Percentiles rank a stretch among this genome's conserved stretches.
Evolutionary conservation across 2,329 filamentous ascomycete genomes (phyloP).

Genomic region (Verticillium longisporum): DNA sequence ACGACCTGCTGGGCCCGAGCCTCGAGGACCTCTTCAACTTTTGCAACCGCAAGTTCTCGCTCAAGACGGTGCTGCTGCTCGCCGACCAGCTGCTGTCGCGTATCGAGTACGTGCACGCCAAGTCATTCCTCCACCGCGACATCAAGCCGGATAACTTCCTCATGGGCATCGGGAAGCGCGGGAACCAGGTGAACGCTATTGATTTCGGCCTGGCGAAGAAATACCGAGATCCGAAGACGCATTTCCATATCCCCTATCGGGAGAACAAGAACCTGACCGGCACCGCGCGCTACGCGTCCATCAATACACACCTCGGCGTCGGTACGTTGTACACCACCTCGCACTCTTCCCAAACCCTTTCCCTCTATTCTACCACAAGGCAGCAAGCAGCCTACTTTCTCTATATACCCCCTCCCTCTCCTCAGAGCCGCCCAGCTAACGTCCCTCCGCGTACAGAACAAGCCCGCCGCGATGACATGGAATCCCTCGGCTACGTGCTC

Average conservation of each 20-base stretch:
- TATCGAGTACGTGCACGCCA: constrained; percentile 99
- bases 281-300: constrained; percentile 95
- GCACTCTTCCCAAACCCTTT: too few relatives aligned
- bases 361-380: too few relatives aligned
- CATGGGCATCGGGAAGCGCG: constrained; percentile 98
- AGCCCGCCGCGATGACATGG: constrained; percentile 98
- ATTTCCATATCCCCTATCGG: constrained; percentile 98
- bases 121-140: constrained; percentile 98
- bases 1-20: constrained; percentile 90
- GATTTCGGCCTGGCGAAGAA: constrained; percentile 99
- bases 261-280: constrained; percentile 99
- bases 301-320: constrained; percentile 97
- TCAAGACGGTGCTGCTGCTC: constrained; percentile 94
- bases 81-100: constrained; percentile 98
- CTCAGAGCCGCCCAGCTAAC: constrained; percentile 16
- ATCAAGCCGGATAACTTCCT: constrained; percentile 99
- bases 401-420: too few relatives aligned
- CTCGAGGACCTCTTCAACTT: constrained; percentile 99
- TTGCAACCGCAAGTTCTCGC: constrained; percentile 98
- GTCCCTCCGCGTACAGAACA: constrained; percentile 56
- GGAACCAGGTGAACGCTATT: constrained; percentile 99
- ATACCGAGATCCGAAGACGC: constrained; percentile 98
- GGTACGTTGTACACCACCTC: constrained; percentile 35
- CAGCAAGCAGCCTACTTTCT: too few relatives aligned
- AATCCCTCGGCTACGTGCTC: constrained; percentile 98